These are phyloP conservation scores for Ceratocystis huliohia DNA, from an alignment of 2,329 filamentous ascomycete species.

Conservation along the genomic window DNA sequence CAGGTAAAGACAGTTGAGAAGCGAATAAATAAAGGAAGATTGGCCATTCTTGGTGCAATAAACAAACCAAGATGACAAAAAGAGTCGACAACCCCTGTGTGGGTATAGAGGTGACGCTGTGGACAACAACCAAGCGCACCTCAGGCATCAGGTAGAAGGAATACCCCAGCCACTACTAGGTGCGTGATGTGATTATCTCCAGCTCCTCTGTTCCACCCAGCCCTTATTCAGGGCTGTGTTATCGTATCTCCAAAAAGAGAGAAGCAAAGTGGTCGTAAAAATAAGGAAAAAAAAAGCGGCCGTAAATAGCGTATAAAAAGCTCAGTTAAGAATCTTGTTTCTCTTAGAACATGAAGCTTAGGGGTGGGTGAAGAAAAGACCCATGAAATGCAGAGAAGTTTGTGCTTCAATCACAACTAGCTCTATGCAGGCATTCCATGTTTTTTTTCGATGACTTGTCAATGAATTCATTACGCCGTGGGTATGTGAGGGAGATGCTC, in stretches of 20 bases:
- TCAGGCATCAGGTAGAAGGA: not conserved
- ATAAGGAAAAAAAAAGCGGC: not conserved
- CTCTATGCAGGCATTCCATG: not conserved
- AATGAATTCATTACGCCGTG: slow-evolving; percentile 4
- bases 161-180: not conserved
- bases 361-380: not conserved
- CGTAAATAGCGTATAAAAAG: slow-evolving; percentile 9
- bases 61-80: slow-evolving; percentile 2
- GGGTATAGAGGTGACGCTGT: not conserved
- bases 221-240: not conserved
- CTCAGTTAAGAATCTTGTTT: not conserved
- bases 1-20: slow-evolving; percentile 18
- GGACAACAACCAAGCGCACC: not conserved
- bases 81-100: not conserved
- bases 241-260: slow-evolving; percentile 5
- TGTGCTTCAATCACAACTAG: not conserved
- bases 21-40: not conserved
- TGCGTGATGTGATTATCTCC: not conserved
- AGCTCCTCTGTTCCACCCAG: not conserved
- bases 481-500: slow-evolving; percentile 17
- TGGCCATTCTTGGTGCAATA: not conserved
- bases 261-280: not conserved
- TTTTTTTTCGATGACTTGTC: not conserved
- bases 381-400: not conserved
- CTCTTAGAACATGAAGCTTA: not conserved